These are phyloP conservation scores for Aspergillus fijiensis DNA, from an alignment of 2,329 filamentous ascomycete genomes.

Conservation along the genomic window DNA sequence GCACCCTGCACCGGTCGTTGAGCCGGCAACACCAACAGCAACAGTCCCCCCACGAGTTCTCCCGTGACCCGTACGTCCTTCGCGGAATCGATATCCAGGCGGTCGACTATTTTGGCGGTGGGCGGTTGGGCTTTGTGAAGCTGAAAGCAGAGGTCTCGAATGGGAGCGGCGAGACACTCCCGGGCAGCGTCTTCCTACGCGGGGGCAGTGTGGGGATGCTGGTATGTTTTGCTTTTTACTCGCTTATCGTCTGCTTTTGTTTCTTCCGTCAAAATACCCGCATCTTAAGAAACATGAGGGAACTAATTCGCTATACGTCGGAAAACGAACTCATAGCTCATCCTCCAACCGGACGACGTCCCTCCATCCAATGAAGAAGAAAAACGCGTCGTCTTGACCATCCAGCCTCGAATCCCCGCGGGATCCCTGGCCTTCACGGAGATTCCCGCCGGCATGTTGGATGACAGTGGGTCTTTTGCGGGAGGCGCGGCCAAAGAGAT, in stretches of 20 bases:
- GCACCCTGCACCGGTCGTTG: slow-evolving; percentile 51
- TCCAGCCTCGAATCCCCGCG: slow-evolving; percentile 59
- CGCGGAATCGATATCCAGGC: slow-evolving; percentile 55
- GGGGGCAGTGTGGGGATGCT: slow-evolving; percentile 60
- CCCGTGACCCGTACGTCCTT: slow-evolving; percentile 52
- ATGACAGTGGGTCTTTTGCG: slow-evolving; percentile 54
- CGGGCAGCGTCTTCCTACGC: slow-evolving; percentile 58
- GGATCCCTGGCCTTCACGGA: slow-evolving; percentile 56
- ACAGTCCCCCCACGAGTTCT: slow-evolving; percentile 50
- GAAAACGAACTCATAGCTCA: slow-evolving; percentile 40
- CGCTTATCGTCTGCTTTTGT: no score
- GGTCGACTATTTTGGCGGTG: slow-evolving; percentile 53
- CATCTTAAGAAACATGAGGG: background rate
- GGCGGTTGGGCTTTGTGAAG: slow-evolving; percentile 57
- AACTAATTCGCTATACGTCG: background rate
- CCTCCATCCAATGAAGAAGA: slow-evolving; percentile 38
- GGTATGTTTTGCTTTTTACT: slow-evolving; percentile 29
- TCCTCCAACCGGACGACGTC: slow-evolving; percentile 55
- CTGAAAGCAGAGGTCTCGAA: slow-evolving; percentile 56
- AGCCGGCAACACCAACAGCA: slow-evolving; percentile 50
- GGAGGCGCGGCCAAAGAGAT: slow-evolving; percentile 59
- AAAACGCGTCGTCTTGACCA: slow-evolving; percentile 54
- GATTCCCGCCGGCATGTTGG: slow-evolving; percentile 62
- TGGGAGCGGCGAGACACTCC: slow-evolving; percentile 51
- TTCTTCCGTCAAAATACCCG: background rate